These are phyloP conservation scores for Ceratocystis colombiana DNA, from an alignment of 2,329 filamentous ascomycete genomes.

Conservation along the genomic window DNA sequence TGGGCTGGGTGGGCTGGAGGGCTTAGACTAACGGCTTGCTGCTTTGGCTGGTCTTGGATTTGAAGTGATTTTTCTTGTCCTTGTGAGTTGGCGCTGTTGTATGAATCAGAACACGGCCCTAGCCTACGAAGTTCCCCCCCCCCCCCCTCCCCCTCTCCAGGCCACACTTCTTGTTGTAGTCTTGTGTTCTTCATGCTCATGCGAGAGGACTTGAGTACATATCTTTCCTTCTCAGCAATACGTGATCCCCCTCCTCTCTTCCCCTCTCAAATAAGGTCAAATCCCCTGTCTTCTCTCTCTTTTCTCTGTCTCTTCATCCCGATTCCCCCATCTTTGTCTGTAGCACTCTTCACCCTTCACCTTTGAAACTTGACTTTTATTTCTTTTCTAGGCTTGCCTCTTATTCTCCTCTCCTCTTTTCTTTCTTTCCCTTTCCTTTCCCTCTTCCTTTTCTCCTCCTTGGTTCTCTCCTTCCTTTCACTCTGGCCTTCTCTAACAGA, in stretches of 20 bases:
- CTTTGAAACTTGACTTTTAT: constrained; percentile 12
- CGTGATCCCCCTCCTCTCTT: not conserved
- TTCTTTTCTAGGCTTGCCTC: not conserved
- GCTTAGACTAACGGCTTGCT: constrained; percentile 2
- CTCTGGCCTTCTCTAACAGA: not conserved
- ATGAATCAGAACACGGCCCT: not conserved
- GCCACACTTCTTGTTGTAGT: not conserved
- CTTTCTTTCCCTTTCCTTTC: not conserved
- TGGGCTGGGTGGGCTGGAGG: not conserved
- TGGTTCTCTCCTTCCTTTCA: constrained; percentile 5
- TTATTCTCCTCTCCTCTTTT: constrained; percentile 1
- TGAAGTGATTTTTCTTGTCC: not conserved
- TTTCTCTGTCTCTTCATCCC: constrained; percentile 19
- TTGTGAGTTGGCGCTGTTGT: not conserved
- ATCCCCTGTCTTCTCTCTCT: constrained; percentile 19
- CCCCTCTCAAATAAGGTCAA: constrained; percentile 9
- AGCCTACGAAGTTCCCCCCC: not conserved
- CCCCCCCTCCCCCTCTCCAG: not conserved
- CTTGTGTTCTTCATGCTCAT: constrained; percentile 1
- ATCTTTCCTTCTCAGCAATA: not conserved
- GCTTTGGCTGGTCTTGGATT: not conserved
- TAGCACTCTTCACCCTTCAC: constrained; percentile 1
- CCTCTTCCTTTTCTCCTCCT: constrained; percentile 7
- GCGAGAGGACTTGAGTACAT: not conserved
- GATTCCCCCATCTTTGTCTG: constrained; percentile 10